These are phyloP conservation scores for Myriosclerotinia scirpicola DNA, from an alignment of 2,329 filamentous ascomycete genomes.

Conservation along the genomic window DNA sequence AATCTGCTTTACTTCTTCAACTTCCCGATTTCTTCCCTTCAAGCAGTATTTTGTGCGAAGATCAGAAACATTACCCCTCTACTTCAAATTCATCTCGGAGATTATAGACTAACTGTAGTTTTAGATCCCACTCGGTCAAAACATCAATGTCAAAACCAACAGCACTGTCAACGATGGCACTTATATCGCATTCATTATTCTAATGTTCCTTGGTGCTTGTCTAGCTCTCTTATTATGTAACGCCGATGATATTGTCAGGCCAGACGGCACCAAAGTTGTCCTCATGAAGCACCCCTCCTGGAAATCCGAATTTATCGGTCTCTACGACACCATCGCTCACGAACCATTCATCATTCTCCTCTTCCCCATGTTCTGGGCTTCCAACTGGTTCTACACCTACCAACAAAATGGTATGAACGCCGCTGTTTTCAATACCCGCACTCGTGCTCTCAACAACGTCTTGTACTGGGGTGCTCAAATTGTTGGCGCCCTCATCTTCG, in stretches of 20 bases:
- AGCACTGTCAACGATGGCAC: conserved; percentile 69
- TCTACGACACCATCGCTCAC: conserved; percentile 68
- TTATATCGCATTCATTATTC: conserved; percentile 85
- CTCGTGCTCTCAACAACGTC: conserved; percentile 72
- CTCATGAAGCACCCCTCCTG: conserved; percentile 89
- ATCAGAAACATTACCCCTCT: too few relatives aligned
- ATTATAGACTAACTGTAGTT: conserved; percentile 12
- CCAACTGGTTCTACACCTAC: conserved; percentile 79
- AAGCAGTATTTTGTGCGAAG: not conserved
- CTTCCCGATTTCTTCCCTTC: not conserved
- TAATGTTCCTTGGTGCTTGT: conserved; percentile 71
- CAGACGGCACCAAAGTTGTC: conserved; percentile 77
- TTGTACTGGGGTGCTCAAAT: conserved; percentile 83
- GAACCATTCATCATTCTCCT: conserved; percentile 74
- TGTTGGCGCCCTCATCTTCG: conserved; percentile 70
- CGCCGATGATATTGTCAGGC: conserved; percentile 69
- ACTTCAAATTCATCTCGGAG: not conserved
- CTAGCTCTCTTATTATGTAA: conserved; percentile 71
- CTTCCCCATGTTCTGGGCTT: conserved; percentile 80
- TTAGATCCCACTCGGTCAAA: conserved; percentile 70
- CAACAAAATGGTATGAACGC: conserved; percentile 75
- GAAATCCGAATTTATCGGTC: conserved; percentile 74
- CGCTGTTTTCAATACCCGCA: conserved; percentile 70
- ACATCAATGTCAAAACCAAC: conserved; percentile 57
- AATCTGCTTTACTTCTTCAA: not conserved